phyloP scores from a whole-genome alignment of 495 filamentous ascomycete species.

The Xylaria telfairii region DNA sequence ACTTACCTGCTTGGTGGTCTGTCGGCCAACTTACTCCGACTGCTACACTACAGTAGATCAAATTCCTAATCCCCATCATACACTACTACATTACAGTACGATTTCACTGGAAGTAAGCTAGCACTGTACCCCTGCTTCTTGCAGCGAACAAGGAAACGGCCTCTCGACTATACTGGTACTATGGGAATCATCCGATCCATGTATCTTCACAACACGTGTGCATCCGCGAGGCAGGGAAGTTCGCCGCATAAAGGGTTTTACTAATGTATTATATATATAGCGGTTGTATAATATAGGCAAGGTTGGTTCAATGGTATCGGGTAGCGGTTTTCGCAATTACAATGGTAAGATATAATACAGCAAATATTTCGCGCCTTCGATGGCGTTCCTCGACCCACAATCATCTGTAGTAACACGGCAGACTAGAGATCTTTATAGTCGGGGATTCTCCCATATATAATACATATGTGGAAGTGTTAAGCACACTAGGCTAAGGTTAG shows the following conservation, averaged over 20 bases:
- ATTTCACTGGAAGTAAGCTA: background rate
- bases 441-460: background rate
- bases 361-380: background rate
- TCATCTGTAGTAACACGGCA: background rate
- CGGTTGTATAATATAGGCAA: background rate
- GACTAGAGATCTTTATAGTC: background rate
- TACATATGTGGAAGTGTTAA: background rate
- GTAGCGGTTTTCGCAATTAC: background rate
- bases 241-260: background rate
- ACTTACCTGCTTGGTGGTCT: background rate
- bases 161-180: background rate
- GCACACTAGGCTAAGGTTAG: background rate
- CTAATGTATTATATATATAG: background rate
- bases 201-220: slow-evolving; percentile 1
- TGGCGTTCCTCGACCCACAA: background rate
- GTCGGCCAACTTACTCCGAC: background rate
- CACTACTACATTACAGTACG: background rate
- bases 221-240: background rate
- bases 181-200: background rate
- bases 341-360: background rate
- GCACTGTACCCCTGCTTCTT: background rate
- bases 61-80: background rate
- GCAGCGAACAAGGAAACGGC: background rate
- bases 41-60: background rate
- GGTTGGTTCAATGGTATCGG: background rate